Conservation (phyloP, 2,329 filamentous ascomycete genomes). For the Fusarium falciforme region DNA sequence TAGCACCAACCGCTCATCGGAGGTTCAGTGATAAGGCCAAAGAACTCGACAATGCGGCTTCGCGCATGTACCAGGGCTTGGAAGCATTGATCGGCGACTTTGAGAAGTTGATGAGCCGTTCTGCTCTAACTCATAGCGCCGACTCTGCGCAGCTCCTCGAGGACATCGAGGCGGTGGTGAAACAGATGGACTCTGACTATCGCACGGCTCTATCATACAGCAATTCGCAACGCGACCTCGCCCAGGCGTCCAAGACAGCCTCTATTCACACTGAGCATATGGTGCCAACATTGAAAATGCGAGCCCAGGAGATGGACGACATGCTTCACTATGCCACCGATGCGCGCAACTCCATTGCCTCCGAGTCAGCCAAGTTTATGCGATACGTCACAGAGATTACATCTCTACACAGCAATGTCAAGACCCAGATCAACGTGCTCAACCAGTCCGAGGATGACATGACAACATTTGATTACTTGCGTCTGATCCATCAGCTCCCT, state of each 20-base stretch:
- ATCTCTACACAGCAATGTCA: constrained; percentile 77
- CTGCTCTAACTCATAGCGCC: constrained; percentile 65
- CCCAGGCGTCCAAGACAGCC: constrained; percentile 72
- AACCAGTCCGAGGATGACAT: constrained; percentile 80
- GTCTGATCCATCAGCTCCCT: constrained; percentile 84
- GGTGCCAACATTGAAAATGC: constrained; percentile 67
- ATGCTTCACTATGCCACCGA: constrained; percentile 70
- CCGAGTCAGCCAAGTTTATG: constrained; percentile 79
- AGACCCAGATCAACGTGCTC: constrained; percentile 76
- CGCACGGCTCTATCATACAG: constrained; percentile 78
- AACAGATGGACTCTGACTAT: constrained; percentile 88
- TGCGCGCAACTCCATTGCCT: constrained; percentile 75
- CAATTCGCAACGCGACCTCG: constrained; percentile 69
- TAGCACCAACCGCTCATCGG: constrained; percentile 68
- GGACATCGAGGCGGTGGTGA: constrained; percentile 87
- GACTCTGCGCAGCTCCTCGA: constrained; percentile 78
- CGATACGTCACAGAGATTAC: constrained; percentile 85
- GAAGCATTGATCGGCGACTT: constrained; percentile 72
- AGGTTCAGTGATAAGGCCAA: constrained; percentile 70
- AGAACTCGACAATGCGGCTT: constrained; percentile 70
- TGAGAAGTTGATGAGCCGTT: constrained; percentile 67
- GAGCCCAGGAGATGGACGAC: constrained; percentile 70
- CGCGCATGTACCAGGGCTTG: constrained; percentile 70
- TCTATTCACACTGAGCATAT: constrained; percentile 72
- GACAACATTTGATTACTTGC: constrained; percentile 83